Evolutionary conservation across 768 basidiomycete genomes (phyloP).

Genomic region (Lactifluus echinatus): DNA sequence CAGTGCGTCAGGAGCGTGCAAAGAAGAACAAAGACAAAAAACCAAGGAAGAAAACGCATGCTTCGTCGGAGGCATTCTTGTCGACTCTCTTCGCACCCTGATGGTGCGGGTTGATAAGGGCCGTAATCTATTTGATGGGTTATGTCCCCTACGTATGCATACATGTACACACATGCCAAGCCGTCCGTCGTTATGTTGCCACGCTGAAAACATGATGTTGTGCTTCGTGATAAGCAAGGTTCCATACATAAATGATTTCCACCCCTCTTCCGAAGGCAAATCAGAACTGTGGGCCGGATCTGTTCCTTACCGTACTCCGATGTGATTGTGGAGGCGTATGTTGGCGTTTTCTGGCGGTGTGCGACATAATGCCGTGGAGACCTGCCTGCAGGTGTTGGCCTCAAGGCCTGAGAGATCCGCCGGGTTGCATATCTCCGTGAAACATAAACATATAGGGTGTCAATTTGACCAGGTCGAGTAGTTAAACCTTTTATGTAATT

Average conservation of each 20-base stretch:
- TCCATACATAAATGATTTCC: conserved; percentile 6
- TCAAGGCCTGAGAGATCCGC: conserved; percentile 7
- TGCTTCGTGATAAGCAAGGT: conserved; percentile 16
- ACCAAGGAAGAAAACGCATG: conserved; percentile 52
- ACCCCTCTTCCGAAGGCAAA: conserved; percentile 6
- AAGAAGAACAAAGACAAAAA: conserved; percentile 50
- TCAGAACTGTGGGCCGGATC: conserved; percentile 8
- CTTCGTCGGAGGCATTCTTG: conserved; percentile 80
- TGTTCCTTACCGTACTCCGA: background rate
- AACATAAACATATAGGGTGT: conserved; percentile 2
- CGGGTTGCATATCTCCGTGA: conserved; percentile 1
- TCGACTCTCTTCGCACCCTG: conserved; percentile 78
- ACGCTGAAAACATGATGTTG: conserved; percentile 21
- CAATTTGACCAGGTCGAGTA: background rate
- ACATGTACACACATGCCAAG: conserved; percentile 4
- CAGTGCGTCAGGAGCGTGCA: conserved; percentile 75
- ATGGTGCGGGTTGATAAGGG: conserved; percentile 23
- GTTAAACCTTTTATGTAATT: conserved; percentile 12
- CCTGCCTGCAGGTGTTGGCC: background rate
- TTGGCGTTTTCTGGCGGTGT: background rate
- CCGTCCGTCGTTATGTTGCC: conserved; percentile 21
- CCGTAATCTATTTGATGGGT: conserved; percentile 4
- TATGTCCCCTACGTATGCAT: background rate
- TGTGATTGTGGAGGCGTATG: conserved; percentile 16
- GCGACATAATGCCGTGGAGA: background rate